phyloP scores from a whole-genome alignment of 768 basidiomycete species.

The Lactarius pseudohatsudake region DNA sequence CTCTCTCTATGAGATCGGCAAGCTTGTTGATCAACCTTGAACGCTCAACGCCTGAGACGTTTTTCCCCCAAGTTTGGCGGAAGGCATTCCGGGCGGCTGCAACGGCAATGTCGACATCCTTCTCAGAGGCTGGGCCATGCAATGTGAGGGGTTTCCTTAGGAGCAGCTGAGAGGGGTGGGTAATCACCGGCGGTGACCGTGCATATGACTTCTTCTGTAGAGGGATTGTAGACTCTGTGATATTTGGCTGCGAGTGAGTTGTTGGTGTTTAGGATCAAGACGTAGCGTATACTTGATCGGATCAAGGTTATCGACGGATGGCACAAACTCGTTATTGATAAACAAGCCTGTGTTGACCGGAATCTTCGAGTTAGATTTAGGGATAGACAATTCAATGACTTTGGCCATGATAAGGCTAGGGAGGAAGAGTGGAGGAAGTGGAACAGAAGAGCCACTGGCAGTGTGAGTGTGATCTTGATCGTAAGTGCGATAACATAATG shows the following conservation, averaged over 20 bases:
- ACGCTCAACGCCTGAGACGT: conserved; percentile 80
- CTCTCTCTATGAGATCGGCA: conserved; percentile 86
- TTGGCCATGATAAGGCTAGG: conserved; percentile 23
- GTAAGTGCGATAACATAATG: not conserved
- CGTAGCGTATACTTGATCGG: conserved; percentile 53
- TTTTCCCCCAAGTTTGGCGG: conserved; percentile 86
- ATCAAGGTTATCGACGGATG: conserved; percentile 68
- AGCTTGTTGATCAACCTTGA: conserved; percentile 80
- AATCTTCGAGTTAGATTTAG: conserved; percentile 40
- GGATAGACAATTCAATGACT: conserved; percentile 32
- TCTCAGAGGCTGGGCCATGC: conserved; percentile 50
- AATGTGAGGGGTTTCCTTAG: not conserved
- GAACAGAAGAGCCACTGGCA: not conserved
- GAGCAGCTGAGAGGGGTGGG: not conserved
- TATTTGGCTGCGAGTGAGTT: not conserved
- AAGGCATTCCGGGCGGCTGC: conserved; percentile 81
- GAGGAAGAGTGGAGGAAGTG: not conserved
- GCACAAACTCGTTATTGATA: conserved; percentile 87
- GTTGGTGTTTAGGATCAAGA: not conserved
- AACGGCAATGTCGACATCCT: conserved; percentile 83
- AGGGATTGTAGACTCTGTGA: conserved; percentile 53
- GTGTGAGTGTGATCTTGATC: not conserved
- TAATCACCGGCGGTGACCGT: conserved; percentile 54
- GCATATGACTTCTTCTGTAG: conserved; percentile 73
- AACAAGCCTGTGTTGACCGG: conserved; percentile 80